Base-by-base conservation (phyloP, 306 rosid species). In the Quercus robur region DNA sequence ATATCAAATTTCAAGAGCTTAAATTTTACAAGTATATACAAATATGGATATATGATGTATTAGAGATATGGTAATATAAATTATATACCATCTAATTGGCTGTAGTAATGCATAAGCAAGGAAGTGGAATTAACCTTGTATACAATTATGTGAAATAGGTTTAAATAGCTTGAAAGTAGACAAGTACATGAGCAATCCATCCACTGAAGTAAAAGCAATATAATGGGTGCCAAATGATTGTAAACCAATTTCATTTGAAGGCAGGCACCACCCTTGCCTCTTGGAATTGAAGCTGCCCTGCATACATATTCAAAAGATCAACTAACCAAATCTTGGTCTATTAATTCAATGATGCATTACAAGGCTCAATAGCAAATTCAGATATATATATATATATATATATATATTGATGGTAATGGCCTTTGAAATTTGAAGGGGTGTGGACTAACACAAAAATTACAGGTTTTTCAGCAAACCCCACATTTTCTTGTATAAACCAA, bases 251-350 rank as follows among this genome's bases (percentile, higher is more conserved):
- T 91, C 97, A 93, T 87, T 76, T 87, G 91, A 80, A 91, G 86
- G 85, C 51, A 85, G 56, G 82, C 61, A 75, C 83, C 83, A 71
- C 86, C 94, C 58, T 87, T 93, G 44, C 85, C 81, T 83, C 82
- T 83, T 63, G 92, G 86, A 82, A 93, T 80, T 38, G 98, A 86
- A 80, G 92, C 92, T 70, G 94, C 97, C 87, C 98, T 93, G 90
- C 85, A 85, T 44, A 77, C 58, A 81, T 52, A 80, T 62, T 57
- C 44, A 68, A 59, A 75, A 52, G 71, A 68, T 62, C 70, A 68
- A 41, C 7, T 58, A 68, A 35, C 76, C 33, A 51, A 25, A 79
- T 56, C 38, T 56, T 28, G 6, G 41, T 58, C 71, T 14, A 71
- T 46, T n/a, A 71, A 71, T 33, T 44, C 51, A 64, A 38, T 68